A percentile compares a stretch with the other conserved stretches of the same genome.
phyloP scores from a whole-genome alignment of 2,329 filamentous ascomycete species.

The Leptosphaerulina australis region DNA sequence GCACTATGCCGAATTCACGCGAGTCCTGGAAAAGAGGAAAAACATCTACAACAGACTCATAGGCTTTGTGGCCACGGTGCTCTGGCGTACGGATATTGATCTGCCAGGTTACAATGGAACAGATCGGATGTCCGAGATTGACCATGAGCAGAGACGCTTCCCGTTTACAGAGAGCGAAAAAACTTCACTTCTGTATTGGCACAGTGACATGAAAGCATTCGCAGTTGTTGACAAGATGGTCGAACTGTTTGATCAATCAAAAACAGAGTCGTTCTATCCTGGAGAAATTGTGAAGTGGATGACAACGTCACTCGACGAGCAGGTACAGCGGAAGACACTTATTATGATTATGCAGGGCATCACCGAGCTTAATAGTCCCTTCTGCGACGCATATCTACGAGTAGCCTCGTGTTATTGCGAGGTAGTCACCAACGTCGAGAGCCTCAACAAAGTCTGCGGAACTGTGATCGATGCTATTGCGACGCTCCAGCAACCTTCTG shows the following conservation, averaged over 20 bases:
- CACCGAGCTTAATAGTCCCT: slow-evolving; percentile 28
- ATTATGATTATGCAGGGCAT: slow-evolving; percentile 42
- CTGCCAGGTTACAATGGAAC: slow-evolving; percentile 16
- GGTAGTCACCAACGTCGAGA: slow-evolving; percentile 19
- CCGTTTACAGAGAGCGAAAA: slow-evolving; percentile 35
- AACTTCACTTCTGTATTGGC: slow-evolving; percentile 32
- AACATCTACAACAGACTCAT: slow-evolving; percentile 41
- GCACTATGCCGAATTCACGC: slow-evolving; percentile 30
- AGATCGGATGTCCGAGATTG: slow-evolving; percentile 30
- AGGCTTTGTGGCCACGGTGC: slow-evolving; percentile 35
- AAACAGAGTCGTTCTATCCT: slow-evolving; percentile 41
- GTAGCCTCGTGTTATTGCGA: slow-evolving; percentile 43
- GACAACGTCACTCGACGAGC: slow-evolving; percentile 28
- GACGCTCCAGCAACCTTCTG: slow-evolving; percentile 7
- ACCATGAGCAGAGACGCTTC: slow-evolving; percentile 34
- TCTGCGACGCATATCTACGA: slow-evolving; percentile 41
- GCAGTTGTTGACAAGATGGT: slow-evolving; percentile 45
- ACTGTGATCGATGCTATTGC: slow-evolving; percentile 29
- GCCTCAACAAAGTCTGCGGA: slow-evolving; percentile 29
- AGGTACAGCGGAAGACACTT: slow-evolving; percentile 25
- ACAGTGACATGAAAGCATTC: slow-evolving; percentile 39
- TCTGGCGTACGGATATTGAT: slow-evolving; percentile 37
- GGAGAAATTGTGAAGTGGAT: slow-evolving; percentile 44
- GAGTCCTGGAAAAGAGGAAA: slow-evolving; percentile 40
- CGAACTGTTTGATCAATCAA: slow-evolving; percentile 41